Evolutionary conservation across 1,284 basidiomycete species (phyloP), one percentile per base, ranked within the genome.

Genomic region (Dichomitus squalens): DNA sequence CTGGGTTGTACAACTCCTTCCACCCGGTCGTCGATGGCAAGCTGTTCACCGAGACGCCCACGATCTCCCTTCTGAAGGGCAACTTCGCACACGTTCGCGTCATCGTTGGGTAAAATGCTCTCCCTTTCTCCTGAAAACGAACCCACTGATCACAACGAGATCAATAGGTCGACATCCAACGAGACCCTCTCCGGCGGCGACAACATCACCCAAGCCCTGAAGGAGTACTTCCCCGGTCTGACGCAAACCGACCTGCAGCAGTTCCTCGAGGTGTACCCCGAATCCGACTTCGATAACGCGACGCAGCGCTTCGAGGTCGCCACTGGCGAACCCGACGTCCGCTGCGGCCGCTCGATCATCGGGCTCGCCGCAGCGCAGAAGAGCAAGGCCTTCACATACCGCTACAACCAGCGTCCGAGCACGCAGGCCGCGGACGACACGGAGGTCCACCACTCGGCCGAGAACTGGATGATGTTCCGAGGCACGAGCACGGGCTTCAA

Each of bases 391-490:
- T 84, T 75, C 74, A 77, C 79, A 12, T 84, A 86, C 64, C 75
- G 83, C 18, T 85, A 84, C 68, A 84, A 86, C 65, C 81, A 85
- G 62, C 70, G 72, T 3, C 79, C 81, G 49, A 79, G 80, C 4
- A 79, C 78, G 0, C 60, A 64, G 1, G 68, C 78, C 0, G 60
- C 63, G 2, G 69, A 71, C 25, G 71, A 69, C 8, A 55, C 70
- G 0, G 68, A 68, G 23, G 79, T 81, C 5, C 70, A 60, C 11
- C 84, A 86, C 62, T 78, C 83, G 3, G 75, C 84, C 1, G 83
- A 86, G 66, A 85, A 85, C 63, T 85, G 79, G 78, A 84, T 85
- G 81, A 83, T 85, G 83, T 84, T 85, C 71, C 69, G 68, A 23
- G 84, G 84, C 2, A 79, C 77, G 0, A 81, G 80, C 50, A 84